Percentiles rank a stretch among this genome's conserved stretches.
Conservation (phyloP, 164 flowering plant species). For the Magnolia changhungtana region DNA sequence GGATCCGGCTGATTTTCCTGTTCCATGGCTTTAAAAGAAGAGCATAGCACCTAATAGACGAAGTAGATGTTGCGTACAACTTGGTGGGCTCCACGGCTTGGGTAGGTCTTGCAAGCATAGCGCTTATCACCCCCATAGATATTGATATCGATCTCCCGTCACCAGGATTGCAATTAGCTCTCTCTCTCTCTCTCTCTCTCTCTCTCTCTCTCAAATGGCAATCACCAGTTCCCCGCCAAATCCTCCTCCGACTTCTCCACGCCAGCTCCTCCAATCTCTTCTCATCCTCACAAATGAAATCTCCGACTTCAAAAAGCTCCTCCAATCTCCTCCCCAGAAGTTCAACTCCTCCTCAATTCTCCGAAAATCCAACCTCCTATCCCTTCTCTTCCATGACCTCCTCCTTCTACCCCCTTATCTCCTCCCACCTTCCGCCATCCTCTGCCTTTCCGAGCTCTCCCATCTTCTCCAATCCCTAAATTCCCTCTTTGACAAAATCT, state of each 20-base stretch:
- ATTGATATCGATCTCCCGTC: no score
- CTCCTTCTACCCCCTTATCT: not conserved
- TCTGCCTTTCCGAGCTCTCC: constrained; percentile 76
- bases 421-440: constrained; percentile 39
- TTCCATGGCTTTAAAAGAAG: no score
- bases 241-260: not conserved
- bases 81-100: no score
- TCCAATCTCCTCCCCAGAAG: constrained; percentile 27
- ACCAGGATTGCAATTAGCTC: not conserved
- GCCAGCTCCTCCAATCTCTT: constrained; percentile 46
- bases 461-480: constrained; percentile 56
- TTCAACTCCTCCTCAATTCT: constrained; percentile 41
- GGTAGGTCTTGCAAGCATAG: no score
- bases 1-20: no score
- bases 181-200: constrained; percentile 3
- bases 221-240: not conserved
- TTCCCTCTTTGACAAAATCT: constrained; percentile 50
- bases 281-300: constrained; percentile 46
- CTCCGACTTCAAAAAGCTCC: constrained; percentile 31
- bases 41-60: no score
- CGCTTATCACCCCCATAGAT: no score
- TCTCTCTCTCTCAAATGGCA: not conserved
- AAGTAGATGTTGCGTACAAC: no score
- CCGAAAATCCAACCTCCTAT: constrained; percentile 46
- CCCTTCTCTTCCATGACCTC: constrained; percentile 55